Evolutionary conservation across 1,139 yeast genomes (phyloP).

Genomic region (Magnusiomyces paraingens): DNA sequence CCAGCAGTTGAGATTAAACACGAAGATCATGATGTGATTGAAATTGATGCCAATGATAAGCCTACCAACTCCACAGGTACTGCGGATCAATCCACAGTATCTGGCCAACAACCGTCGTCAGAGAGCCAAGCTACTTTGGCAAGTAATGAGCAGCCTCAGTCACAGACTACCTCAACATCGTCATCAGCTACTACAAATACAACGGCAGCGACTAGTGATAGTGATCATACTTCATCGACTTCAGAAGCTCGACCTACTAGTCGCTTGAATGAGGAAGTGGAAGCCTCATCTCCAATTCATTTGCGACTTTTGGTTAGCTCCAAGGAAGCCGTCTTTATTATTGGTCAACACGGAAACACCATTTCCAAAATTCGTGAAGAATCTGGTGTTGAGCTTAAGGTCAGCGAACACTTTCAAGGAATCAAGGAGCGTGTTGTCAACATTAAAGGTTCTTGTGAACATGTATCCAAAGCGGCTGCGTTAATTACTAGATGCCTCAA

Average conservation of each 20-base stretch:
- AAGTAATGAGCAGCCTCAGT: no score
- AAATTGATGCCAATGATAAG: no score
- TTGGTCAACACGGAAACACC: conserved; percentile 72
- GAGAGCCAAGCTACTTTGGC: no score
- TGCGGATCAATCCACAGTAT: no score
- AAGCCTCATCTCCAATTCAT: conserved; percentile 55
- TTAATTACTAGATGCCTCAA: conserved; percentile 59
- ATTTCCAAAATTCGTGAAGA: conserved; percentile 60
- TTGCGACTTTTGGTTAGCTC: conserved; percentile 70
- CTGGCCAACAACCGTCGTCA: no score
- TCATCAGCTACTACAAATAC: no score
- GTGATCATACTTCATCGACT: no score
- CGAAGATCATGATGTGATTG: neutral
- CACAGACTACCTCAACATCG: no score
- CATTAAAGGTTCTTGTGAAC: conserved; percentile 70
- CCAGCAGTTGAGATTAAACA: conserved; percentile 52
- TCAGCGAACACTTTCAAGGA: conserved; percentile 70
- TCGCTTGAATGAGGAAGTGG: conserved; percentile 15
- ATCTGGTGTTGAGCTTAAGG: conserved; percentile 62
- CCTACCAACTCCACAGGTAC: no score
- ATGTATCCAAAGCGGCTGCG: conserved; percentile 80
- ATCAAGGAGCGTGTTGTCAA: conserved; percentile 73
- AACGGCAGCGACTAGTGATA: no score
- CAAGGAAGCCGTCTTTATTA: conserved; percentile 69
- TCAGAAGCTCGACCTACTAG: no score